Percentiles rank a stretch among this genome's conserved stretches.
These are phyloP conservation scores for Mycena belliarum DNA, from an alignment of 768 basidiomycete species.

Conservation along the genomic window DNA sequence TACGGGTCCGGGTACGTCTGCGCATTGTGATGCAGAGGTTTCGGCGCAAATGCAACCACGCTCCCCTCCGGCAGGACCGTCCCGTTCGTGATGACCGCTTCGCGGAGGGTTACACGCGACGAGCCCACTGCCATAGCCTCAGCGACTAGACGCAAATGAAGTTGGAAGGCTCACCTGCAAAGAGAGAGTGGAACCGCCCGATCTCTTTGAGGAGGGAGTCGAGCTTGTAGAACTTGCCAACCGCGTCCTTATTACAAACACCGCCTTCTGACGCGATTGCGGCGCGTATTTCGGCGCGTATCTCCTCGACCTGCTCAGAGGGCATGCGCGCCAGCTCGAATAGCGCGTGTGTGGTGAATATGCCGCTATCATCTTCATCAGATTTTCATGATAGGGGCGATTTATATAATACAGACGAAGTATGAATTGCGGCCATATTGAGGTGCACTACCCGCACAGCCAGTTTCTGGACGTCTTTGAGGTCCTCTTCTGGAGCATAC, in stretches of 20 bases:
- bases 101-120: constrained; percentile 10
- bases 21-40: constrained; percentile 17
- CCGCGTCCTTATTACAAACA: constrained; percentile 17
- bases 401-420: constrained; percentile 10
- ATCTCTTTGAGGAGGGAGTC: constrained; percentile 24
- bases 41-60: constrained; percentile 16
- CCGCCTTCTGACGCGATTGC: constrained; percentile 20
- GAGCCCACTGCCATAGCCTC: constrained; percentile 11
- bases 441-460: constrained; percentile 16
- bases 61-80: constrained; percentile 17
- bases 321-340: constrained; percentile 21
- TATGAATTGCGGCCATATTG: constrained; percentile 24
- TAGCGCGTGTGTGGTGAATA: constrained; percentile 22
- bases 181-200: constrained; percentile 20
- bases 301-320: constrained; percentile 5
- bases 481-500: constrained; percentile 13
- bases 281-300: constrained; percentile 15
- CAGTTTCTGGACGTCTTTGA: constrained; percentile 1
- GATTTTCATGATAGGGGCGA: background rate
- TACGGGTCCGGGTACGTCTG: constrained; percentile 13
- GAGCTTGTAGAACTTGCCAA: constrained; percentile 18
- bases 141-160: background rate
- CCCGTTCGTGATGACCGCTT: constrained; percentile 17
- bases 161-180: background rate
- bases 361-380: constrained; percentile 1